phyloP scores from a whole-genome alignment of 805 yeast species.

The Suhomyces sp. region DNA sequence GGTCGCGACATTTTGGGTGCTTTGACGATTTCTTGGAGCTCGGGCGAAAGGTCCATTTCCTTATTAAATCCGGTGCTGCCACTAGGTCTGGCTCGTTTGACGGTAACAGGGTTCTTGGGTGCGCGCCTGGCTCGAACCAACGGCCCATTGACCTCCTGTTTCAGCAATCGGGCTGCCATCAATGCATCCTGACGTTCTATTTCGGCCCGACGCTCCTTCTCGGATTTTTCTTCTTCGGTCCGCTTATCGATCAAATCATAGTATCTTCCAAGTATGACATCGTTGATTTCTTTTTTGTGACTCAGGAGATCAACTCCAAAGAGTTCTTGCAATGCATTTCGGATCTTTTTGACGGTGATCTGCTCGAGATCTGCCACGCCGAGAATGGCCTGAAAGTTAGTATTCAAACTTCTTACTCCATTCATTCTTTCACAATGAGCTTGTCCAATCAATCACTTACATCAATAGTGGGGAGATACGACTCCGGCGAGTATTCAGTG shows the following conservation, averaged over 20 bases:
- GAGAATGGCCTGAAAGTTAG: constrained; percentile 58
- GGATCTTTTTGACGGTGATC: constrained; percentile 66
- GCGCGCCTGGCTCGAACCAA: constrained; percentile 15
- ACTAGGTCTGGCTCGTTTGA: constrained; percentile 17
- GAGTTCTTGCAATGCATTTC: constrained; percentile 70
- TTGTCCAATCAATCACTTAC: constrained; percentile 31
- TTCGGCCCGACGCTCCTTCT: constrained; percentile 24
- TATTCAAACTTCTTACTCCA: neutral
- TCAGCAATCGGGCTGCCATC: constrained; percentile 50
- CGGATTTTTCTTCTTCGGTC: constrained; percentile 22
- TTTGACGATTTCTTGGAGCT: constrained; percentile 48
- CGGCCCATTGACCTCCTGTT: constrained; percentile 20
- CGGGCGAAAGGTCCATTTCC: constrained; percentile 48
- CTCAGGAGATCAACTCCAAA: constrained; percentile 53
- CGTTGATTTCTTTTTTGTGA: constrained; percentile 55
- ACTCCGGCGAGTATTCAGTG: constrained; percentile 18
- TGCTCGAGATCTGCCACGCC: constrained; percentile 66
- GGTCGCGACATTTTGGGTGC: constrained; percentile 53
- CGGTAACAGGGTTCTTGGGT: constrained; percentile 3
- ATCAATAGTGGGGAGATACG: constrained; percentile 63
- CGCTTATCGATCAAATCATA: constrained; percentile 43
- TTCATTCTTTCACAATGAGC: neutral
- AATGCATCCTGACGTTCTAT: constrained; percentile 49
- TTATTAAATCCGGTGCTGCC: constrained; percentile 34
- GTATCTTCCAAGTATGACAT: constrained; percentile 57